Evolutionary conservation across 2,329 filamentous ascomycete species (phyloP).

Genomic region (Ciborinia camelliae): DNA sequence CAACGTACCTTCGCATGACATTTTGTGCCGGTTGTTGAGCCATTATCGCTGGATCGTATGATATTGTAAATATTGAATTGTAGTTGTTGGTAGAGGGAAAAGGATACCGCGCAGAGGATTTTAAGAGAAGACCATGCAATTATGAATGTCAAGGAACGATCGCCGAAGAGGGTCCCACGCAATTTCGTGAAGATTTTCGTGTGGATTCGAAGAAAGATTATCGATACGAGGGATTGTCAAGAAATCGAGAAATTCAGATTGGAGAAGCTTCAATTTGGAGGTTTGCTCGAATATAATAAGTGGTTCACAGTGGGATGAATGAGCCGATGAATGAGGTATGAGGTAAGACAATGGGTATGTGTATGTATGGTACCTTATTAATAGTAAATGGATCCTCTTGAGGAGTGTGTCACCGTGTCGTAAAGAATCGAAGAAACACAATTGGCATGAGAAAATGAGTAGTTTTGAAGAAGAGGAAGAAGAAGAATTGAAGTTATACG

Average conservation of each 20-base stretch:
- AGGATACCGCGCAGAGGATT: constrained; percentile 10
- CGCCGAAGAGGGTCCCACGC: not conserved
- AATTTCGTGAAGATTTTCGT: constrained; percentile 8
- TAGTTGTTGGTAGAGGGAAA: not conserved
- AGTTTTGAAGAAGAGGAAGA: not conserved
- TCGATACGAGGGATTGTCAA: constrained; percentile 28
- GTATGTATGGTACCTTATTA: too few relatives aligned
- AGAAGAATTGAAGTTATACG: not conserved
- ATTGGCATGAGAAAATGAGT: not conserved
- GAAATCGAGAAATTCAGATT: constrained; percentile 3
- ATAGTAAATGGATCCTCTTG: not conserved
- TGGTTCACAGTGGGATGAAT: constrained; percentile 4
- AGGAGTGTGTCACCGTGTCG: not conserved
- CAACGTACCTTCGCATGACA: constrained; percentile 45
- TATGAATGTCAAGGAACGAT: constrained; percentile 23
- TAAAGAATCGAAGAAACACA: not conserved
- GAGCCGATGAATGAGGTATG: constrained; percentile 9
- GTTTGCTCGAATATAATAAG: constrained; percentile 1
- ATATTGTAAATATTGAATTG: constrained; percentile 1
- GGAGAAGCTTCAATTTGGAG: constrained; percentile 9
- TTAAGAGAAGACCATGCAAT: constrained; percentile 28
- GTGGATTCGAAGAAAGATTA: constrained; percentile 23
- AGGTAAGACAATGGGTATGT: not conserved
- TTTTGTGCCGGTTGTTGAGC: constrained; percentile 40
- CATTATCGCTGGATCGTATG: constrained; percentile 30